Evolutionary conservation across 257 asterid species (phyloP).

Genomic region (Eustoma russellianum): DNA sequence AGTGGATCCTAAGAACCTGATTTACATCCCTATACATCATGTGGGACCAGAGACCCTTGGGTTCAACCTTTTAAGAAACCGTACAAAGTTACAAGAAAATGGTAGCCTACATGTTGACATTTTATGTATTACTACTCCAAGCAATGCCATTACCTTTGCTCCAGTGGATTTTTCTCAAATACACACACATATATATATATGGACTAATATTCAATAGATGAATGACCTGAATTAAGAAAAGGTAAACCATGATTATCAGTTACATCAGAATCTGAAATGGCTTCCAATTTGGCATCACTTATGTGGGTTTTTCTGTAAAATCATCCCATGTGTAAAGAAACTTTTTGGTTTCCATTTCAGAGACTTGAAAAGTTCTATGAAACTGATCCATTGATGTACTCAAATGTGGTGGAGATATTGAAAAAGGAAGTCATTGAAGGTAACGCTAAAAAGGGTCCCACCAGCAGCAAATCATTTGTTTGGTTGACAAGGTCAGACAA

Average conservation of each 20-base stretch:
- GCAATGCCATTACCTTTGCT: conserved; percentile 2
- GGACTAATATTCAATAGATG: no score
- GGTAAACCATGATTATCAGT: not conserved
- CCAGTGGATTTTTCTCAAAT: not conserved
- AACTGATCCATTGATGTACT: conserved; percentile 48
- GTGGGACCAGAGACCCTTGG: no score
- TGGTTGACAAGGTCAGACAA: conserved; percentile 71
- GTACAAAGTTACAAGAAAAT: not conserved
- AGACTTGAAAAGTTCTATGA: conserved; percentile 69
- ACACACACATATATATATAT: no score
- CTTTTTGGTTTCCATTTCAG: conserved; percentile 15
- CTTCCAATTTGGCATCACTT: not conserved
- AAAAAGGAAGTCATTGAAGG: conserved; percentile 58
- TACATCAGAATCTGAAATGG: no score
- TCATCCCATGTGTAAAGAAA: no score
- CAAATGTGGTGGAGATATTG: conserved; percentile 66
- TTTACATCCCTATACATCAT: no score
- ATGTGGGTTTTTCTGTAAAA: not conserved
- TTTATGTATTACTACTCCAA: not conserved
- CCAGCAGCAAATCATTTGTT: conserved; percentile 69
- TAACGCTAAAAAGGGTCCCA: conserved; percentile 48
- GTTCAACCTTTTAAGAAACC: no score
- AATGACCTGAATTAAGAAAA: no score
- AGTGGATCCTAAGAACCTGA: no score
- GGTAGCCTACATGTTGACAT: conserved; percentile 18